A percentile compares a stretch with the other conserved stretches of the same genome.
These are phyloP conservation scores for Oldenlandia corymbosa DNA, from an alignment of 257 asterid species.

Conservation along the genomic window DNA sequence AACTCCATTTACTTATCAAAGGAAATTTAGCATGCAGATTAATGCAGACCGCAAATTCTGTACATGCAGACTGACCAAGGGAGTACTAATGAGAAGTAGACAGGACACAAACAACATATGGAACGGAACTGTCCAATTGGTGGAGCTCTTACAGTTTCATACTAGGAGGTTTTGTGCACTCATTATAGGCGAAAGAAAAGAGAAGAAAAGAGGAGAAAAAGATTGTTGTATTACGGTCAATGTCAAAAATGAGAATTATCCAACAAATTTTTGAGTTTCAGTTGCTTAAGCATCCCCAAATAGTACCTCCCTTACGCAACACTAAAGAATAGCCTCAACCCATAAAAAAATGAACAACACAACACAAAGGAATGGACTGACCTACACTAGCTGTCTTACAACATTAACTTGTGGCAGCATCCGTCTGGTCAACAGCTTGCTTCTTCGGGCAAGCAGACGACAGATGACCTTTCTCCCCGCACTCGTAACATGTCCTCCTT, in stretches of 20 bases:
- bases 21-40: background rate
- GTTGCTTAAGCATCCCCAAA: too few species aligned
- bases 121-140: too few species aligned
- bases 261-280: background rate
- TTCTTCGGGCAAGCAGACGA: conserved; percentile 71
- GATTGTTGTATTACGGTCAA: background rate
- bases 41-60: background rate
- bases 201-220: background rate
- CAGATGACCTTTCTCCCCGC: conserved; percentile 84
- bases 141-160: too few species aligned
- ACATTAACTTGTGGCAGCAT: conserved; percentile 25
- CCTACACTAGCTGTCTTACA: conserved; percentile 9
- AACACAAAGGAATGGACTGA: background rate
- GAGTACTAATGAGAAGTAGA: background rate
- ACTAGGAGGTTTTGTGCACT: too few species aligned
- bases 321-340: too few species aligned
- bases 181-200: too few species aligned
- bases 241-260: too few species aligned
- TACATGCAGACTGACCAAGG: background rate
- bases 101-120: too few species aligned
- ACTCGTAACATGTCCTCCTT: conserved; percentile 77
- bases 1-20: background rate
- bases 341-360: too few species aligned
- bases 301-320: too few species aligned
- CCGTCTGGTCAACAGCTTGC: conserved; percentile 34